Base-by-base conservation (phyloP, 2,329 filamentous ascomycete species). In the Penicillium freii region DNA sequence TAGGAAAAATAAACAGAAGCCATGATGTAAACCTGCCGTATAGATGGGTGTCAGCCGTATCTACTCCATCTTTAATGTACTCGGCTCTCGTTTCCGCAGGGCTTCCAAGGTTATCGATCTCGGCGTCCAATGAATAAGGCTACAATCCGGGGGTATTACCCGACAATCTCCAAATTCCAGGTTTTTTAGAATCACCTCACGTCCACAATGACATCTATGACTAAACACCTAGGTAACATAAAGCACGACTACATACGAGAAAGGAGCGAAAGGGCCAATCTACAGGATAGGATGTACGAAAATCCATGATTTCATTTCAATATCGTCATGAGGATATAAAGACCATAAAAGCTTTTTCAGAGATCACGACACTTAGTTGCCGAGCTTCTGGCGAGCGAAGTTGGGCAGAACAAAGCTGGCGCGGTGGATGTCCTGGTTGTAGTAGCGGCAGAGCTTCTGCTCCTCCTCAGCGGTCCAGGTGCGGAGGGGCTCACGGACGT, bases 341-440 rank as follows among this genome's bases (percentile, higher is more conserved):
- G 51, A 54, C 55, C 55, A 57, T 17, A 54, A 49, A 52, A 53
- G 49, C 49, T 56, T 56, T 56, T 56, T 42, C n/a, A 19, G 23
- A 54, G 5, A 54, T 47, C 43, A 53, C 48, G 13, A 36, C 43
- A 59, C 40, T 48, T 64, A 65, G 46, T 62, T 59, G 48, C 63
- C 76, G 67, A 87, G 75, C 60, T 81, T 83, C 84, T 93, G 88
- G 76, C 91, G 87, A 58, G 93, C 93, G 77, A 97, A 99, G 74
- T 86, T 97, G 62, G 94, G 94, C 74, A 99, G 83, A 62, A 97
- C 79, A 77, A 97, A 99, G 76, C 88, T 87, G 62, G 94, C 93
- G 82, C 92, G 88, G 84, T 99, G 94, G 73, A 99, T 93, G 74
- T 95, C 91, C 74, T 91, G 84, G 82, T 92, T 97, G 85, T 99